Percentiles rank a stretch among this genome's conserved stretches.
These are phyloP conservation scores for Diaporthe amygdali DNA, from an alignment of 2,329 filamentous ascomycete genomes.

Conservation along the genomic window DNA sequence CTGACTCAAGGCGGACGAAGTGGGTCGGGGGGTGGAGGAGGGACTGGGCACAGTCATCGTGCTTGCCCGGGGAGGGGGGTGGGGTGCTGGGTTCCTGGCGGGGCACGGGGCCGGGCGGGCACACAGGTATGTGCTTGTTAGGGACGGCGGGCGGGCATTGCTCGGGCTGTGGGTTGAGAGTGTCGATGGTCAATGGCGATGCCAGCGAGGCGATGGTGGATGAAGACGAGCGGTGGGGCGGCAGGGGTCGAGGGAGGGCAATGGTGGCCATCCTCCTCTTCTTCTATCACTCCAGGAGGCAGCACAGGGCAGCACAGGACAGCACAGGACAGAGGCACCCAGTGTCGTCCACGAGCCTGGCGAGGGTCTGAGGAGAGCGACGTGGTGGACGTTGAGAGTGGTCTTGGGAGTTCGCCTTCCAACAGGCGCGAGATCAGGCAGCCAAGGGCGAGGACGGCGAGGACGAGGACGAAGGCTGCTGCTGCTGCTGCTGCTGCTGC, in stretches of 20 bases:
- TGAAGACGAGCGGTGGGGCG: slow-evolving; percentile 38
- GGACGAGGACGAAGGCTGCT: too few species aligned
- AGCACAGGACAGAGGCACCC: background rate
- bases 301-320: background rate
- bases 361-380: background rate
- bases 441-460: background rate
- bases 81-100: slow-evolving; percentile 63
- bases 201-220: slow-evolving; percentile 36
- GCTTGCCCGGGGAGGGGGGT: slow-evolving; percentile 68
- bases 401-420: background rate
- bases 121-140: slow-evolving; percentile 90
- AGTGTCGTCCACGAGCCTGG: background rate
- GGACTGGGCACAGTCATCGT: slow-evolving; percentile 65
- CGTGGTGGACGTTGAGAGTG: background rate
- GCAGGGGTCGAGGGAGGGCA: slow-evolving; percentile 45
- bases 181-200: slow-evolving; percentile 40
- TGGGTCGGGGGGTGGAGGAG: slow-evolving; percentile 75
- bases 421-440: background rate
- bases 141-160: slow-evolving; percentile 60
- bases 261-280: slow-evolving; percentile 66
- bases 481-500: too few species aligned
- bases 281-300: background rate
- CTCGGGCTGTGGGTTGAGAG: slow-evolving; percentile 39
- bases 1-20: slow-evolving; percentile 58
- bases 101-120: slow-evolving; percentile 76